These are phyloP conservation scores for Pseudogymnoascus sp. DNA, from an alignment of 2,329 filamentous ascomycete species.

Conservation along the genomic window DNA sequence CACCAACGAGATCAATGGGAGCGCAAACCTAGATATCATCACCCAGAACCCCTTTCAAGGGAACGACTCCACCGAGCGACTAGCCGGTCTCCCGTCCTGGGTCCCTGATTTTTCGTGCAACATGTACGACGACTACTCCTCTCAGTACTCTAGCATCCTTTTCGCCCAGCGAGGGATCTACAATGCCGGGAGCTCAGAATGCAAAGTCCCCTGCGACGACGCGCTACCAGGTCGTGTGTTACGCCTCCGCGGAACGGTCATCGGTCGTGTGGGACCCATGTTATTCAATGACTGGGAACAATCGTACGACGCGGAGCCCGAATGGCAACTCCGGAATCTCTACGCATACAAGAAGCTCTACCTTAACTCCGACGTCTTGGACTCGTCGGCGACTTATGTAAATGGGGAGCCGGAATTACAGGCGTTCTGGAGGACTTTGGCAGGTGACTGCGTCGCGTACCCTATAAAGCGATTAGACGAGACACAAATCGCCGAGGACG, in stretches of 20 bases:
- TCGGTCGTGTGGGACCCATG: background rate
- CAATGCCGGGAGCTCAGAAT: background rate
- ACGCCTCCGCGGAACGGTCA: background rate
- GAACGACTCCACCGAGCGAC: background rate
- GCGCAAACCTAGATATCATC: constrained; percentile 15
- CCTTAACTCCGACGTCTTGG: background rate
- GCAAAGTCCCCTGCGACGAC: background rate
- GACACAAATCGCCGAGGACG: background rate
- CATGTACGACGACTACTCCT: background rate
- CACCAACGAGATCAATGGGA: constrained; percentile 51
- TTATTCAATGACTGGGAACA: background rate
- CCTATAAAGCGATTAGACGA: constrained; percentile 10
- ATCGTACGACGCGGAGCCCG: background rate
- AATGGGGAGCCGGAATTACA: constrained; percentile 6
- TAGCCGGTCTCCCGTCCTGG: constrained; percentile 1
- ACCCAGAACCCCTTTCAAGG: constrained; percentile 15
- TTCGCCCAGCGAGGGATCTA: constrained; percentile 8
- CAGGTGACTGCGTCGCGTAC: constrained; percentile 12
- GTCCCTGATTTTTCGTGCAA: constrained; percentile 3
- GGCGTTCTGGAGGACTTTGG: constrained; percentile 14
- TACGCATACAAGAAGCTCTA: background rate
- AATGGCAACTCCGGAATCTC: background rate
- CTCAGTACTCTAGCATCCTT: background rate
- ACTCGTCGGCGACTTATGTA: background rate
- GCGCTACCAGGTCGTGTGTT: background rate